Evolutionary conservation across 768 basidiomycete species (phyloP), one percentile per base, ranked within the genome.

Genomic region (Sistotremastrum niveocremeum): DNA sequence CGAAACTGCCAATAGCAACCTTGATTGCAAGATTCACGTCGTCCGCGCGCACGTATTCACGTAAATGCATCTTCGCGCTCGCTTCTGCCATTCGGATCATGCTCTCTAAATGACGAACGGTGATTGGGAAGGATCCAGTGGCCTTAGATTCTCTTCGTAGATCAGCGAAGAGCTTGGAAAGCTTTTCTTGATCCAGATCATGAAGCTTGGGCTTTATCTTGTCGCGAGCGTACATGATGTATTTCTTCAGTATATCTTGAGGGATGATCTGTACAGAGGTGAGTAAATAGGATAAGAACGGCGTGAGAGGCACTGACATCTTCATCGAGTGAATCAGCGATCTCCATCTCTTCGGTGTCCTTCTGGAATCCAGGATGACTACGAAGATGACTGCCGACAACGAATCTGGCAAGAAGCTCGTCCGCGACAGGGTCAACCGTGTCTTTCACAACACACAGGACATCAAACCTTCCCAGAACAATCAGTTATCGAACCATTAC

Each of bases 11-110:
- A 31, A 99, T 79, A 3, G 89, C 86, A 41, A 97, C 93, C 56
- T 89, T 89, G 51, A 99, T 98, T 2, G 95, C 94, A 44, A 98
- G 67, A 61, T 99, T 91, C 55, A 99, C 90, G 60, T 99, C 95
- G 61, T 98, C 95, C 36, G 82, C 71, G 40, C 95, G 77, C 33
- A 98, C 95, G 57, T 89, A 97, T 64, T 98, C 94, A 45, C 95
- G 74, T 51, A 99, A 68, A 42, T 93, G 81, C 95, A 99, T 98
- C 71, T 94, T 95, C 28, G 95, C 95, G 57, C 86, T 90, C 9
- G 95, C 94, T 64, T 99, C 95, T 3, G 89, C 77, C 94, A 98
- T 98, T 37, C 95, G 83, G 64, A 99, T 98, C 87, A 95, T 95
- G 60, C 90, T 94, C 66, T 99, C 95, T 48, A 99, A 65, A 58